A percentile compares a stretch with the other conserved stretches of the same genome.
phyloP scores from a whole-genome alignment of 2,329 filamentous ascomycete species.

The Ascochyta fabae region DNA sequence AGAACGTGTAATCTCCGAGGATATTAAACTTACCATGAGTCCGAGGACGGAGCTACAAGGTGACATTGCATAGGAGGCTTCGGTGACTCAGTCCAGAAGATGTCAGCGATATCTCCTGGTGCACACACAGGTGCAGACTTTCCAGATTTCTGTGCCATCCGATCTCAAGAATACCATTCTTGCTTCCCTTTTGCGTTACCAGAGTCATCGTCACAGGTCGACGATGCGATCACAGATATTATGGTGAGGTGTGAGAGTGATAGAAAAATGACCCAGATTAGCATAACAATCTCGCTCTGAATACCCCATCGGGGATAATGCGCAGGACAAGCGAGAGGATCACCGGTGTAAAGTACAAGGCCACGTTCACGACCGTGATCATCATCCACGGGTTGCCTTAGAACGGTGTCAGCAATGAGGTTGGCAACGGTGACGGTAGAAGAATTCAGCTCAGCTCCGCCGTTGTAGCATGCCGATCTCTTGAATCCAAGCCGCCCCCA shows the following conservation, averaged over 20 bases:
- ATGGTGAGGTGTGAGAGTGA: background rate
- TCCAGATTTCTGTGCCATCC: background rate
- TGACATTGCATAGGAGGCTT: slow-evolving; percentile 1
- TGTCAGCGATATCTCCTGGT: background rate
- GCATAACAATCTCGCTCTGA: background rate
- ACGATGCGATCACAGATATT: background rate
- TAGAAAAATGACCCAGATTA: background rate
- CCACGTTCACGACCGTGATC: background rate
- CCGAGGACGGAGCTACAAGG: background rate
- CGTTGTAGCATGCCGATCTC: slow-evolving; percentile 4
- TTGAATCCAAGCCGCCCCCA: background rate
- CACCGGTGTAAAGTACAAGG: background rate
- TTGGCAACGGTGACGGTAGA: slow-evolving; percentile 5
- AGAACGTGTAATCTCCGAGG: background rate
- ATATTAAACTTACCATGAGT: background rate
- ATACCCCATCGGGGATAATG: background rate
- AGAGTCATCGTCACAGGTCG: background rate
- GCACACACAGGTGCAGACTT: background rate
- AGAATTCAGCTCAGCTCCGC: background rate
- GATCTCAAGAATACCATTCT: background rate
- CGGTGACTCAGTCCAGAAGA: background rate
- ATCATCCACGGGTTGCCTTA: background rate
- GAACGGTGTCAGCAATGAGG: slow-evolving; percentile 6
- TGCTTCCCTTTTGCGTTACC: background rate
- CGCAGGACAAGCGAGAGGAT: background rate